Evolutionary conservation across 441 rosid genomes (phyloP), one percentile per base, ranked within the genome.

Genomic region (Macaranga tanarius): DNA sequence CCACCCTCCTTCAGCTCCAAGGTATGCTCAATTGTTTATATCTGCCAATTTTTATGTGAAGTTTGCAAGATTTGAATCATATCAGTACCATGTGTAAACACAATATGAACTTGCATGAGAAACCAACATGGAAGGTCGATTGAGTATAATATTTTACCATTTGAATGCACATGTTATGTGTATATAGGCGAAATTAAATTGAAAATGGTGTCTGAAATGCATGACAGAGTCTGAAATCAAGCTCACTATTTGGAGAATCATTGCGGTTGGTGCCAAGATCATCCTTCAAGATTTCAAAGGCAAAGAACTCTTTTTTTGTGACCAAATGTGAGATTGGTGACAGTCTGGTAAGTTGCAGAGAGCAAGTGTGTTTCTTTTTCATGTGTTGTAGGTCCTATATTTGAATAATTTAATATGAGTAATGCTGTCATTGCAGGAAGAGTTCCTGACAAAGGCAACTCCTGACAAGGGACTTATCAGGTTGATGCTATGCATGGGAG

Each of bases 311-410:
- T 74, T 77, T 91, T 51, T 64, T 64, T 65, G 77, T 85, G 62
- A 89, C 92, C 71, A 88, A 80, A 86, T 86, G 97, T 78, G 98
- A 90, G 87, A 84, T 92, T 73, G 99, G 99, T 25, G 97, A 92
- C 40, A 90, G 92, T 89, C 81, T 95, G 91, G 97, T 95, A 79
- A 79, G 84, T 48, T 11, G 19, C 4, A 22, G 1, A 13, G 5
- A 19, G 1, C 15, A 61, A n/a, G 20, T 28, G 2, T 8, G n/a
- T 65, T 65, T 44, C n/a, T 65, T 72, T 26, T 72, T 26, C 59
- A 10, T 10, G 5, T 42, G 25, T 40, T 52, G 19, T 19, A 42
- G 38, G 0, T 40, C 5, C 7, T 20, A 22, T 28, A 28, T 5
- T 34, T 31, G 45, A 65, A 54, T 59, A 16, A 23, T 20, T 16